Evolutionary conservation across 2,329 filamentous ascomycete genomes (phyloP), one percentile per base, ranked within the genome.

Genomic region (Sporothrix pallida): DNA sequence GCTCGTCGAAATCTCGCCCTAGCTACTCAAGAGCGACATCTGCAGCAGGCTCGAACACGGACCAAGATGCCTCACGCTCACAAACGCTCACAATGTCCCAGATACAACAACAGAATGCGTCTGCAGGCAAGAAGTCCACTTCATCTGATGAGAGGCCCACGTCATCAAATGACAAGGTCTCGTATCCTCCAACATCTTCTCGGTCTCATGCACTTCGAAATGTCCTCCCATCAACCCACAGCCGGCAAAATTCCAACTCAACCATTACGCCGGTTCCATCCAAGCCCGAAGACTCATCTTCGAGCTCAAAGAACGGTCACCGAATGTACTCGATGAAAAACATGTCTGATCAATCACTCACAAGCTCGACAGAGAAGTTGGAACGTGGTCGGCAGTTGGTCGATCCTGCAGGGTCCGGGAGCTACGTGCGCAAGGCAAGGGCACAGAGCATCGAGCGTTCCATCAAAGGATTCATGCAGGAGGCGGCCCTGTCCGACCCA

Each of bases 141-240:
- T 15, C 42, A 23, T n/a, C 50, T 15, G 60, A 70, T 6, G 70
- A 65, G 6, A 17, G 13, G 15, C 62, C 26, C 3, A 44, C 60
- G 5, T 68, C 71, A 12, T n/a, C n/a, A 1, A 68, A 46, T 17
- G 73, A 69, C 20, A 76, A 75, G 23, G 23, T 69, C 26, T 75
- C 72, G 8, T 79, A 78, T 50, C 80, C 80, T 1, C 80, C 80
- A 0, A 78, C 79, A 0, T 78, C 80, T 17, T 82, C 81, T 7
- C 78, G 79, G 31, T 79, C 80, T 10, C 79, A 78, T 13, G 78
- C 77, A 67, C 67, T 81, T 44, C 78, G 78, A n/a, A 77, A 76
- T 13, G 73, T 69, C 37, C 73, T 75, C 0, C 63, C 73, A 10
- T 60, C 44, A 6, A 70, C 69, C 26, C 74, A 77, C 26, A 68